Conservation (phyloP, 306 rosid species). For the Vicia villosa region DNA sequence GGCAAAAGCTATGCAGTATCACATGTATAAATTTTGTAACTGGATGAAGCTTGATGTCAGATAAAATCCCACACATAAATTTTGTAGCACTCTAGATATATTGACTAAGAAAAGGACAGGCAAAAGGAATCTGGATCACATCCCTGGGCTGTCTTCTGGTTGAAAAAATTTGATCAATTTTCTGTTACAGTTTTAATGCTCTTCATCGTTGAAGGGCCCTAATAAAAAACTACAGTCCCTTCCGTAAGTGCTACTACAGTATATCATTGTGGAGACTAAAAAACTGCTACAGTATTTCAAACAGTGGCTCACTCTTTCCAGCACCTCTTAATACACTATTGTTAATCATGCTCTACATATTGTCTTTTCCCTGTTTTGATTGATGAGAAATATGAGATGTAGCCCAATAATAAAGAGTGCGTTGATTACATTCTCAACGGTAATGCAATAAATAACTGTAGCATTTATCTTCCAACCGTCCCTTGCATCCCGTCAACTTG, state of each 20-base stretch:
- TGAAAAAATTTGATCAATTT: background rate
- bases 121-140: conserved; percentile 7
- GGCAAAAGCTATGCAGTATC: conserved; percentile 17
- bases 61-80: conserved; percentile 7
- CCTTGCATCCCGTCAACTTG: background rate
- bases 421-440: background rate
- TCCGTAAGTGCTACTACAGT: background rate
- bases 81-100: conserved; percentile 17
- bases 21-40: conserved; percentile 17
- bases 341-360: conserved; percentile 11
- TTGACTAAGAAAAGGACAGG: background rate
- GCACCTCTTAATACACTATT: background rate
- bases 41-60: background rate
- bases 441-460: background rate
- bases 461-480: background rate
- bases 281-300: conserved; percentile 12
- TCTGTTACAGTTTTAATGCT: background rate
- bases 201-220: background rate
- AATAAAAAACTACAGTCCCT: background rate
- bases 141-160: background rate
- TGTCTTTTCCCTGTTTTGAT: background rate
- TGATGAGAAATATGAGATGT: background rate
- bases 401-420: background rate
- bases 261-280: background rate
- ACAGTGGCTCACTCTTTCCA: background rate